phyloP scores from a whole-genome alignment of 306 rosid genomes.

The Cucurbita ficifolia region DNA sequence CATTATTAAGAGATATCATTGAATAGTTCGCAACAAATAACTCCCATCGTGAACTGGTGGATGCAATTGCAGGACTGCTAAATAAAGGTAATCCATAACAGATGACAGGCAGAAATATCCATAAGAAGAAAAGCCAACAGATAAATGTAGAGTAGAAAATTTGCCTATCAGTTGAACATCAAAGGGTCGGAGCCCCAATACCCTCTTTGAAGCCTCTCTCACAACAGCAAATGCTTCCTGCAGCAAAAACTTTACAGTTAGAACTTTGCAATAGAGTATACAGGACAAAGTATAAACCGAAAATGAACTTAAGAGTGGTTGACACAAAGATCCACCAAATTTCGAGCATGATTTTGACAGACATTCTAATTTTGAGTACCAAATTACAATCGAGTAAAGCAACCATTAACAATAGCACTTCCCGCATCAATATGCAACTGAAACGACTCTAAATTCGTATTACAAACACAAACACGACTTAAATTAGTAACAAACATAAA shows the following conservation, averaged over 20 bases:
- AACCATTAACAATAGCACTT: neutral
- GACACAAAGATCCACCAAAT: neutral
- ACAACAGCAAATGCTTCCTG: slow-evolving; percentile 96
- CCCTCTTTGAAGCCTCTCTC: slow-evolving; percentile 89
- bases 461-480: neutral
- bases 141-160: neutral
- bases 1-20: neutral
- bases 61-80: neutral
- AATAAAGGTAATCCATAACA: neutral
- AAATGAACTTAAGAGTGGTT: neutral
- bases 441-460: neutral
- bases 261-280: neutral
- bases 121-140: neutral
- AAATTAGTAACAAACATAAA: neutral
- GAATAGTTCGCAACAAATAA: neutral
- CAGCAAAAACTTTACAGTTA: neutral
- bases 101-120: neutral
- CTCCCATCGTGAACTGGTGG: neutral
- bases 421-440: neutral
- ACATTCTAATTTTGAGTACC: neutral
- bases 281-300: neutral
- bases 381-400: neutral
- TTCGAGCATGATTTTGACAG: neutral
- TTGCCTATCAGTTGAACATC: slow-evolving; percentile 86
- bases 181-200: slow-evolving; percentile 87